Evolutionary conservation across 2,329 filamentous ascomycete genomes (phyloP).

Genomic region (Aspergillus ustus): DNA sequence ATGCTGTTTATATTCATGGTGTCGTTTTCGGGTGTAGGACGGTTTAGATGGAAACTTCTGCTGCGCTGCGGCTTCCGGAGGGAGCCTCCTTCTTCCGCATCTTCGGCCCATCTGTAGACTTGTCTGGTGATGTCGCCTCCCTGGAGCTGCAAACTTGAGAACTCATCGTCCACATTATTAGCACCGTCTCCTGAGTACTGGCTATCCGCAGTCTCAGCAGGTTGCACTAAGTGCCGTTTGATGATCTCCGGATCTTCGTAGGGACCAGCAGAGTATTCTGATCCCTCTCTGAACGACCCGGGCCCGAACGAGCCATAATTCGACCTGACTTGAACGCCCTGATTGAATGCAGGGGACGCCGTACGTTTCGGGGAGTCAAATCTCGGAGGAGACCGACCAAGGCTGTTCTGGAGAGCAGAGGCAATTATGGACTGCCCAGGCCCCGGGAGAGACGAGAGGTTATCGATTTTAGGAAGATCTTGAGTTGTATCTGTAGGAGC

Average conservation of each 20-base stretch:
- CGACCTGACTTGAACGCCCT: slow-evolving; percentile 62
- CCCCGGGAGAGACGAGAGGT: slow-evolving; percentile 66
- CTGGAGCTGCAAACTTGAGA: slow-evolving; percentile 90
- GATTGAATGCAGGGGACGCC: slow-evolving; percentile 61
- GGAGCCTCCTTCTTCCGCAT: slow-evolving; percentile 70
- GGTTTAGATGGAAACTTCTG: slow-evolving; percentile 81
- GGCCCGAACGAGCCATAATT: slow-evolving; percentile 87
- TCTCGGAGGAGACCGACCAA: slow-evolving; percentile 57
- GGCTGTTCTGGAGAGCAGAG: slow-evolving; percentile 77
- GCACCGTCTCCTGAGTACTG: slow-evolving; percentile 41
- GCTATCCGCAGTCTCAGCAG: slow-evolving; percentile 46
- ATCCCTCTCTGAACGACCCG: slow-evolving; percentile 57
- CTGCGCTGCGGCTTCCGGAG: slow-evolving; percentile 71
- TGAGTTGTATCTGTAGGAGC: slow-evolving; percentile 59
- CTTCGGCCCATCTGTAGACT: slow-evolving; percentile 96
- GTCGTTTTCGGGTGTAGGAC: slow-evolving; percentile 79
- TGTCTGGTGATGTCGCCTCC: slow-evolving; percentile 93
- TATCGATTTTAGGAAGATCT: slow-evolving; percentile 64
- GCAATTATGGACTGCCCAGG: slow-evolving; percentile 88
- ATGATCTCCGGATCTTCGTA: slow-evolving; percentile 92
- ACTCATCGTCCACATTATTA: slow-evolving; percentile 71
- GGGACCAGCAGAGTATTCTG: slow-evolving; percentile 57
- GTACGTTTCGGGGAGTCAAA: slow-evolving; percentile 55
- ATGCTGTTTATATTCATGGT: slow-evolving; percentile 86
- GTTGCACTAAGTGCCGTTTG: slow-evolving; percentile 82